phyloP scores from a whole-genome alignment of 2,329 filamentous ascomycete genomes.

The Neospermospora avenae region DNA sequence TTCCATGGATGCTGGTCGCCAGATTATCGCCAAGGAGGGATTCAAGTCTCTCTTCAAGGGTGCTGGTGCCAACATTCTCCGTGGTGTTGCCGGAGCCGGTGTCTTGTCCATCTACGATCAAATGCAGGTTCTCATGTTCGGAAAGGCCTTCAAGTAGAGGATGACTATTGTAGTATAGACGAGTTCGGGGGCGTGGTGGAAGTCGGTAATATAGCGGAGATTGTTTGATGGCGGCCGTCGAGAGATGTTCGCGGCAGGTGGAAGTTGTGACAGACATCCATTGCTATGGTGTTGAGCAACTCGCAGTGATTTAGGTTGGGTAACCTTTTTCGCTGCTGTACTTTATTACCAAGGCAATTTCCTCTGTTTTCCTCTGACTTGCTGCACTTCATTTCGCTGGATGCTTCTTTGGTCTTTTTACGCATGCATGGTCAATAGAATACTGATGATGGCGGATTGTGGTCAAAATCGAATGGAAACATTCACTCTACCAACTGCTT shows the following conservation, averaged over 20 bases:
- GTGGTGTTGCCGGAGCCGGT: slow-evolving; percentile 99
- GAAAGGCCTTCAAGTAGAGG: slow-evolving; percentile 90
- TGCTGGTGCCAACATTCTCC: slow-evolving; percentile 99
- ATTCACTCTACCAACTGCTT: slow-evolving; percentile 7
- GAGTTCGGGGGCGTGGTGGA: slow-evolving; percentile 12
- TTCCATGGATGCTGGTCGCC: slow-evolving; percentile 89
- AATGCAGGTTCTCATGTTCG: slow-evolving; percentile 98
- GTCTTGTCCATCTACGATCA: slow-evolving; percentile 99
- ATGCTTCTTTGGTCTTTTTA: slow-evolving; percentile 21
- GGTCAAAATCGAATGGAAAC: slow-evolving; percentile 18
- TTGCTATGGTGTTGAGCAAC: slow-evolving; percentile 37
- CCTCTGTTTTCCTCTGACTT: slow-evolving; percentile 34
- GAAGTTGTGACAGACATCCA: slow-evolving; percentile 35
- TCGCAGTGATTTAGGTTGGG: slow-evolving; percentile 31
- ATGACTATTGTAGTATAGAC: slow-evolving; percentile 31
- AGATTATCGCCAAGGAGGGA: slow-evolving; percentile 98
- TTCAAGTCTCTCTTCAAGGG: slow-evolving; percentile 99
- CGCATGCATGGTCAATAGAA: slow-evolving; percentile 20
- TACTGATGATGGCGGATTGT: slow-evolving; percentile 7
- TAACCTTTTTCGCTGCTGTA: slow-evolving; percentile 35
- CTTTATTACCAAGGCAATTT: slow-evolving; percentile 39
- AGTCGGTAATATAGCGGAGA: slow-evolving; percentile 25
- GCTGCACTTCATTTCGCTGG: slow-evolving; percentile 27
- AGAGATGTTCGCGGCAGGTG: slow-evolving; percentile 28
- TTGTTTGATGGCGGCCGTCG: slow-evolving; percentile 17